Evolutionary conservation across 75 land plant genomes (phyloP), one percentile per base, ranked within the genome.

Genomic region (Pinus taeda): DNA sequence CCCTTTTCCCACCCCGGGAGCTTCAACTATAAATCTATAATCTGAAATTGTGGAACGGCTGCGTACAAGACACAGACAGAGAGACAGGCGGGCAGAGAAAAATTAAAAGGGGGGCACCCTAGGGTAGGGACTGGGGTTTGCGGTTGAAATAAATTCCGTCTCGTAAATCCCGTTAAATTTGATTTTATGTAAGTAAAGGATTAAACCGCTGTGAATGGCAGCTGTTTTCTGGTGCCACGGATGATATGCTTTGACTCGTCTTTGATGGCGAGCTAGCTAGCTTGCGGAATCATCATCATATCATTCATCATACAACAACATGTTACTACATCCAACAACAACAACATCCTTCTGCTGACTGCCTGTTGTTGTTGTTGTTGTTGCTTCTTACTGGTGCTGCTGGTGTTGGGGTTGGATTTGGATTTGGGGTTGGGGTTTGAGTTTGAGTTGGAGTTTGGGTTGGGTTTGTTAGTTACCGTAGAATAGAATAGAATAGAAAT

Each of bases 171-270:
- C 69, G 69, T 65, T 29, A 49, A 49, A 49, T 49, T 26, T 49
- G 12, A 49, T 49, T 29, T 65, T 65, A 36, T 29, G 69, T 65
- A 29, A 67, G 39, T 36, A 37, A 42, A 30, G 36, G 39, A 0
- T 49, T 39, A 67, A 69, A 67, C 71, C 71, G 71, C 49, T 67
- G 71, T 45, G 65, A 62, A 62, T 12, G 65, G 24, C 37, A 36
- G 71, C 71, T 69, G 53, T 69, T 69, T 62, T 69, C 71, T 69
- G 71, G 71, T 69, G 71, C 45, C 49, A 69, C 49, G 71, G 69
- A 69, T 69, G 49, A 37, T 69, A 37, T 42, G 42, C 22, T 69
- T 69, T 69, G 71, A 69, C 71, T 69, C 71, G n/a, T 39, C 71
- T 42, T 69, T 69, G 71, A 45, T 69, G 42, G 71, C 71, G 37